phyloP scores from a whole-genome alignment of 176 grass and related monocot species.

The Puccinellia tenuiflora region DNA sequence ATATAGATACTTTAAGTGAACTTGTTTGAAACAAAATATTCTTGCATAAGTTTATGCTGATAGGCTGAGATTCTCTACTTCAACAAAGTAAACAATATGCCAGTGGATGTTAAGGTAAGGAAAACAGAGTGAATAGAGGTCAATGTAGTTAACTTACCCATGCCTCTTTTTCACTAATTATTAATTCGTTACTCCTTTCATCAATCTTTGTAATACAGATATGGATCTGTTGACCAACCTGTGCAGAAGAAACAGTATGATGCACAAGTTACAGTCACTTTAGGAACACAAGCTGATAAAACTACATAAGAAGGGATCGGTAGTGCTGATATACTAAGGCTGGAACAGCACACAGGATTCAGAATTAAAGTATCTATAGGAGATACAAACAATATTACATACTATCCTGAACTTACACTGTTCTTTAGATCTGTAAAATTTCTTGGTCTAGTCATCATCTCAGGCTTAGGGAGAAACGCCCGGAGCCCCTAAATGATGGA shows the following conservation, averaged over 20 bases:
- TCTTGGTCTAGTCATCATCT: slow-evolving; percentile 67
- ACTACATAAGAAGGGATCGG: not conserved
- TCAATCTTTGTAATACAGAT: slow-evolving; percentile 73
- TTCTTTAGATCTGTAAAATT: slow-evolving; percentile 79
- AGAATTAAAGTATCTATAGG: not conserved
- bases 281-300: not conserved
- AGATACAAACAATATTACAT: not conserved
- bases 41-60: not conserved
- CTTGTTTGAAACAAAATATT: not conserved
- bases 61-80: not conserved
- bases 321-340: not conserved
- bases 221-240: slow-evolving; percentile 55
- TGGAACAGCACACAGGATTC: not conserved
- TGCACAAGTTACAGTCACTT: not conserved
- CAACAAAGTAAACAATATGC: not conserved
- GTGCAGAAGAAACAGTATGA: slow-evolving; percentile 17
- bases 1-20: not conserved
- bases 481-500: slow-evolving; percentile 57
- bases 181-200: slow-evolving; percentile 64
- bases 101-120: not conserved
- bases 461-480: slow-evolving; percentile 84
- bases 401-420: slow-evolving; percentile 50
- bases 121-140: not conserved
- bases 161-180: slow-evolving; percentile 86
- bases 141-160: slow-evolving; percentile 60